Conservation (phyloP, 2,329 filamentous ascomycete species). For the Pseudogymnoascus sp. region DNA sequence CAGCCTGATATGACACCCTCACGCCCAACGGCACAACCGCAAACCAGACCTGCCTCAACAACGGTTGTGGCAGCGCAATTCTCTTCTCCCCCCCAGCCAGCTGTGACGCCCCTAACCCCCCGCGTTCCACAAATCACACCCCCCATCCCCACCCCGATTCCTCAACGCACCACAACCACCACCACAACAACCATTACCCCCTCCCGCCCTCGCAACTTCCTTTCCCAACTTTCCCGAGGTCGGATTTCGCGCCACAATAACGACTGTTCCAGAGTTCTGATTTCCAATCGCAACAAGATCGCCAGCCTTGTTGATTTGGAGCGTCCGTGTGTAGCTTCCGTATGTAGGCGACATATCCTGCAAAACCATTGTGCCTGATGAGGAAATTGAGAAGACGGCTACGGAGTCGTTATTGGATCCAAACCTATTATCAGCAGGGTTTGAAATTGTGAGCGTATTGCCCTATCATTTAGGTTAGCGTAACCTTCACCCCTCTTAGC, state of each 20-base stretch:
- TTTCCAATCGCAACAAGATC: constrained; percentile 37
- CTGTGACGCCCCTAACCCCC: no score
- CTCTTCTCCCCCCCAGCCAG: no score
- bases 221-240: constrained; percentile 32
- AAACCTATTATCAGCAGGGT: constrained; percentile 1
- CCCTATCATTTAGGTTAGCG: neutral
- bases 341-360: constrained; percentile 36
- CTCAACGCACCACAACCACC: no score
- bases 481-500: constrained; percentile 8
- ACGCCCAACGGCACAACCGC: no score
- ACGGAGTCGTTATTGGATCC: constrained; percentile 30
- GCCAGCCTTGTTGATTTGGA: constrained; percentile 37
- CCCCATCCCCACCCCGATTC: no score
- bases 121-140: no score
- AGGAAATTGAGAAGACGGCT: constrained; percentile 29
- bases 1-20: no score
- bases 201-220: constrained; percentile 23
- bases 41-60: no score
- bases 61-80: no score
- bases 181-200: no score
- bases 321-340: constrained; percentile 38
- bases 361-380: constrained; percentile 33
- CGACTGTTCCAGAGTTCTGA: constrained; percentile 33
- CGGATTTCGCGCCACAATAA: constrained; percentile 34
- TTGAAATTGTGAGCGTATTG: constrained; percentile 13